A percentile compares a stretch with the other conserved stretches of the same genome.
Evolutionary conservation across 2,329 filamentous ascomycete genomes (phyloP).

Genomic region (Calcarisporium arbuscula): DNA sequence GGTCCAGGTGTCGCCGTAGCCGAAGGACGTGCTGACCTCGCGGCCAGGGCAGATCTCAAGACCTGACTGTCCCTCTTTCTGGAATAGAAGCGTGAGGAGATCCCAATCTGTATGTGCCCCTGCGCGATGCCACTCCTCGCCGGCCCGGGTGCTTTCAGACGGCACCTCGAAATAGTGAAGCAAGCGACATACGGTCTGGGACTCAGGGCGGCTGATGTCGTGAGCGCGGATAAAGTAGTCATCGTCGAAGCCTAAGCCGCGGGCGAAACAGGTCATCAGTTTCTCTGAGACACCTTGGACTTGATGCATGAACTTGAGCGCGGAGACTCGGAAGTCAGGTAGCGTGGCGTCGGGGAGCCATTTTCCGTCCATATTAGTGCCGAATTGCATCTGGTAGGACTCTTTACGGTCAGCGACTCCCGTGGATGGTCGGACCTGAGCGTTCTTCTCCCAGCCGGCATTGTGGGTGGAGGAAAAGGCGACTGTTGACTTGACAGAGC

Average conservation of each 20-base stretch:
- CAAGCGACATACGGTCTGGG: conserved; percentile 48
- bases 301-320: conserved; percentile 47
- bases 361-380: conserved; percentile 42
- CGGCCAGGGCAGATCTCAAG: conserved; percentile 60
- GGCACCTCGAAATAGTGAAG: conserved; percentile 49
- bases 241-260: conserved; percentile 48
- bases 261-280: conserved; percentile 53
- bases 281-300: conserved; percentile 47
- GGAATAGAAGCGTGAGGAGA: conserved; percentile 54
- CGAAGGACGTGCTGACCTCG: conserved; percentile 53
- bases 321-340: conserved; percentile 39
- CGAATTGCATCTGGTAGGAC: conserved; percentile 57
- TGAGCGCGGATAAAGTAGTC: conserved; percentile 51
- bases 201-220: conserved; percentile 39
- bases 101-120: conserved; percentile 61
- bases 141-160: conserved; percentile 26
- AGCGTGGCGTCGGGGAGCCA: conserved; percentile 45
- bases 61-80: conserved; percentile 52
- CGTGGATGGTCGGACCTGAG: conserved; percentile 53
- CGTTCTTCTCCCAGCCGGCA: conserved; percentile 54
- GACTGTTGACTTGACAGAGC: conserved; percentile 44
- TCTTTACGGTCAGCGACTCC: conserved; percentile 54
- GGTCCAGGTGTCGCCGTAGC: conserved; percentile 55
- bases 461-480: conserved; percentile 50
- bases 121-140: conserved; percentile 48